phyloP scores from a whole-genome alignment of 768 basidiomycete genomes.

The Termitomyces sp. region DNA sequence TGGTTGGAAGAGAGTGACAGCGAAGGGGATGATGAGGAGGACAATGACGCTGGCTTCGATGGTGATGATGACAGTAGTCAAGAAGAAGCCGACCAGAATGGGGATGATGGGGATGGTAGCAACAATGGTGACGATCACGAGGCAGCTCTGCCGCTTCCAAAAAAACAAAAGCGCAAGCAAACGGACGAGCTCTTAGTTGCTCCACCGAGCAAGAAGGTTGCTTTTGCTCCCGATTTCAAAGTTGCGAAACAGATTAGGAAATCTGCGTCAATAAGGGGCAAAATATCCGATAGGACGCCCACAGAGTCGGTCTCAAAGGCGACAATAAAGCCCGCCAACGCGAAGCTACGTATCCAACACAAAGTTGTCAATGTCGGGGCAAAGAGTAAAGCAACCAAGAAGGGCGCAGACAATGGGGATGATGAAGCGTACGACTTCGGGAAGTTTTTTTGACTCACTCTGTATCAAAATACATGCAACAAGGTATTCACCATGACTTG shows the following conservation, averaged over 20 bases:
- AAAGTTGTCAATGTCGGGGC: conserved; percentile 30
- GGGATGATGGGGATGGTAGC: conserved; percentile 29
- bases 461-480: background rate
- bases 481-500: background rate
- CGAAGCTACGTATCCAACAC: conserved; percentile 17
- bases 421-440: conserved; percentile 52
- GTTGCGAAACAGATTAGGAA: conserved; percentile 17
- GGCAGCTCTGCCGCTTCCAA: conserved; percentile 26
- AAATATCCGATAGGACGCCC: conserved; percentile 8
- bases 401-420: conserved; percentile 20
- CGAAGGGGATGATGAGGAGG: conserved; percentile 20
- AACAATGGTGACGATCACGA: conserved; percentile 43
- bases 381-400: conserved; percentile 18
- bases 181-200: conserved; percentile 23
- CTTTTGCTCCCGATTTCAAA: conserved; percentile 39
- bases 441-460: conserved; percentile 39
- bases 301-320: conserved; percentile 16
- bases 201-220: conserved; percentile 50
- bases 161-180: conserved; percentile 48
- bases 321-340: conserved; percentile 18
- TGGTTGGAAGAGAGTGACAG: conserved; percentile 27
- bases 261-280: conserved; percentile 10
- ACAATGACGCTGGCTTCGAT: conserved; percentile 38
- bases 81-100: conserved; percentile 34
- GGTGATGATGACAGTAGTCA: conserved; percentile 34